Percentiles rank a stretch among this genome's conserved stretches.
Conservation (phyloP, 495 filamentous ascomycete species). For the Jackrogersella multiformis region DNA sequence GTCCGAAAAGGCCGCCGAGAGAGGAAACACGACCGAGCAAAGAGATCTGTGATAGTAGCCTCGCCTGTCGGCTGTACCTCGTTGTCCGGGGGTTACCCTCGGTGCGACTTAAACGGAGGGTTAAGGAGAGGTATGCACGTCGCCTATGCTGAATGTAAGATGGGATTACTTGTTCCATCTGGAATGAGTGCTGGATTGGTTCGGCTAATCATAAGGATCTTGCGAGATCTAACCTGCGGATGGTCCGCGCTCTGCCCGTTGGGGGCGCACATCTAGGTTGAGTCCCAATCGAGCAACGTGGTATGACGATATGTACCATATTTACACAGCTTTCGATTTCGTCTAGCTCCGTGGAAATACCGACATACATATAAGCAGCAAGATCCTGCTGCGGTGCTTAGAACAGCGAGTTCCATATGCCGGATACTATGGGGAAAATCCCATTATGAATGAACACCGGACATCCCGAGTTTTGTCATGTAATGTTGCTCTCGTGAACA, state of each 20-base stretch:
- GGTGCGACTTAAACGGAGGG: slow-evolving; percentile 16
- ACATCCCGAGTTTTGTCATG: slow-evolving; percentile 11
- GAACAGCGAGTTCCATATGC: neutral
- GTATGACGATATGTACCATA: slow-evolving; percentile 20
- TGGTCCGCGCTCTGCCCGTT: slow-evolving; percentile 17
- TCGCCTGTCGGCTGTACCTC: slow-evolving; percentile 22
- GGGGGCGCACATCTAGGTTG: slow-evolving; percentile 7
- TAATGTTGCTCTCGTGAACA: slow-evolving; percentile 6
- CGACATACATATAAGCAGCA: slow-evolving; percentile 22
- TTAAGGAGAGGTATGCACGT: neutral
- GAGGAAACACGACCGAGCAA: slow-evolving; percentile 17
- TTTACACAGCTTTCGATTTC: neutral
- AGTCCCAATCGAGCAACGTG: slow-evolving; percentile 21
- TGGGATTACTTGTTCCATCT: neutral
- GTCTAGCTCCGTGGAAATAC: slow-evolving; percentile 6
- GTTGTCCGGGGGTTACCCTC: slow-evolving; percentile 9
- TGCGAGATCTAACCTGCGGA: slow-evolving; percentile 31
- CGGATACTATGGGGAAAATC: slow-evolving; percentile 8
- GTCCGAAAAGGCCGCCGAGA: slow-evolving; percentile 34
- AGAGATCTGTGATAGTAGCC: slow-evolving; percentile 10
- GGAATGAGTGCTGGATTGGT: slow-evolving; percentile 23
- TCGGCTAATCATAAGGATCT: slow-evolving; percentile 39
- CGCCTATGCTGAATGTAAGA: slow-evolving; percentile 5
- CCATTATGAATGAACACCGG: slow-evolving; percentile 14
- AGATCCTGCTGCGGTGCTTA: slow-evolving; percentile 25